Evolutionary conservation across 148 eudicot genomes (phyloP), one percentile per base, ranked within the genome.

Genomic region (Persicaria tinctoria): DNA sequence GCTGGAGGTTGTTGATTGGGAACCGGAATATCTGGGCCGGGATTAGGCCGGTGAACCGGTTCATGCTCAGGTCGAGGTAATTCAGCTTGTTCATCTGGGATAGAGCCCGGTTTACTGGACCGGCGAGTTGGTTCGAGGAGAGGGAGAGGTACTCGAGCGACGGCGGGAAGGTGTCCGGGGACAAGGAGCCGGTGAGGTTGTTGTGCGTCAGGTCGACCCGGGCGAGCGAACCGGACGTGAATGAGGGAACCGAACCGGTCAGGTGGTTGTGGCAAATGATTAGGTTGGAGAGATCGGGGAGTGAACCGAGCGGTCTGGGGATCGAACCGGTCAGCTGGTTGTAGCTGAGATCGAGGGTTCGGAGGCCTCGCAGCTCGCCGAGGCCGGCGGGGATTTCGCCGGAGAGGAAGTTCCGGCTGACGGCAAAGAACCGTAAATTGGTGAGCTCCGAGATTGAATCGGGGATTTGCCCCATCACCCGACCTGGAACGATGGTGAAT

Each of bases 191-290:
- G 77, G 96, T 79, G 10, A 91, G 82, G 18, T 82, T 78, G 79
- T 94, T 94, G 82, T 87, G 89, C 78, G 86, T 90, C 9, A 94
- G 73, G 54, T 94, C 98, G 47, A 94, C 79, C n/a, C 98, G 93
- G 54, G 85, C 79, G 8, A 92, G 79, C 0, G 80, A 66, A 16
- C 56, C 80, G 0, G 98, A 88, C 0, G 12, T 17, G 41, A 94
- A 87, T 1, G 72, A 48, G 0, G 98, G 97, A 14, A 92, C 55
- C n/a, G 82, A n/a, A 70, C 88, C 96, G 56, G 84, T 23, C 14
- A 94, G 80, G 2, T 75, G 89, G 55, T 91, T 93, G 73, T 88
- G 92, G 32, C 84, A 77, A 51, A 93, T 79, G 3, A 93, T 80
- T 4, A 93, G 77, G 79, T 87, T 91, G 10, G 89, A 78, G 12